These are phyloP conservation scores for Barnettozyma californica DNA, from an alignment of 805 yeast species.

Conservation along the genomic window DNA sequence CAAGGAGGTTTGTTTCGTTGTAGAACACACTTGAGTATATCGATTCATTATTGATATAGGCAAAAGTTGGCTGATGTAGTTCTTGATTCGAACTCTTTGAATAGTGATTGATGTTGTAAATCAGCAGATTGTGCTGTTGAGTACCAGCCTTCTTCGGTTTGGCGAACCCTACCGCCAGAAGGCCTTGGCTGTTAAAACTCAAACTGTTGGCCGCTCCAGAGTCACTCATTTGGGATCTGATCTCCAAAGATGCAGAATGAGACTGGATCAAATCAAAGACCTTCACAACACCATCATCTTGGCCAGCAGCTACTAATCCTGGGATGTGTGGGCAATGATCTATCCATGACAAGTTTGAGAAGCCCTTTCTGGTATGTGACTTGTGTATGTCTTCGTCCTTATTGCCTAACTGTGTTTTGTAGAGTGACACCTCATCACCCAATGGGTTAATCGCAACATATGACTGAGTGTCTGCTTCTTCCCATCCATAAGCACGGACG, in stretches of 20 bases:
- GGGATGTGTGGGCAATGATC: constrained; percentile 50
- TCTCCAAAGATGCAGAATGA: constrained; percentile 19
- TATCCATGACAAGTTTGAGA: constrained; percentile 62
- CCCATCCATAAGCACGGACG: constrained; percentile 25
- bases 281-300: constrained; percentile 60
- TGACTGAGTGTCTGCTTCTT: constrained; percentile 18
- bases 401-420: constrained; percentile 41
- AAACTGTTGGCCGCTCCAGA: constrained; percentile 71
- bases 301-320: constrained; percentile 72
- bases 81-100: constrained; percentile 43
- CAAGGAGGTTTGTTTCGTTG: constrained; percentile 55
- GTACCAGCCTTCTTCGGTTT: constrained; percentile 43
- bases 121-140: constrained; percentile 50
- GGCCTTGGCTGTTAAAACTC: constrained; percentile 58
- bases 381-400: constrained; percentile 45
- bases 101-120: constrained; percentile 74
- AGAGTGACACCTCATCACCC: constrained; percentile 72
- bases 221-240: constrained; percentile 29
- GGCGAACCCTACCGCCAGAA: constrained; percentile 76
- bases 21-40: constrained; percentile 64
- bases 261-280: constrained; percentile 51
- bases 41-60: constrained; percentile 69
- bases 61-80: constrained; percentile 46
- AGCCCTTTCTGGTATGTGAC: constrained; percentile 52
- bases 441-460: constrained; percentile 48